Evolutionary conservation across 129 eudicot genomes (phyloP), one percentile per base, ranked within the genome.

Genomic region (Gnaphalium uliginosum): DNA sequence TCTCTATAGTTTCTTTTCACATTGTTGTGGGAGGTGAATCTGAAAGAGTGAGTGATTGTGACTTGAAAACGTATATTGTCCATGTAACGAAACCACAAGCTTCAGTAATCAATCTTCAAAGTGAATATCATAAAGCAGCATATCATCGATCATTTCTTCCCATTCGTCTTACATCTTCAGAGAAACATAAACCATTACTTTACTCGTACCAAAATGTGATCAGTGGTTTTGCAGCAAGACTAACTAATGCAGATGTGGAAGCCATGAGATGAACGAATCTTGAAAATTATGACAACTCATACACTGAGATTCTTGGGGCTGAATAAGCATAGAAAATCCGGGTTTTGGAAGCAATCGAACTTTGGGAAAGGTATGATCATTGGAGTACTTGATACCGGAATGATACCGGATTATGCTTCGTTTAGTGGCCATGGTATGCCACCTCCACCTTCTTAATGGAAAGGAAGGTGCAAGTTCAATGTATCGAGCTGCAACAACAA

Each of bases 401-500:
- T 77, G 2, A 11, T 58, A 14, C 83, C 83, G 0, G 57, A 23
- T 54, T 79, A 80, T 58, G 75, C 54, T 39, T 74, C 83, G 1
- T 80, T 80, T 41, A 74, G 26, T 10, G 79, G 68, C 63, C 13
- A 66, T 25, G 83, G 76, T 5, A 72, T 76, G 69, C 84, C 84
- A 5, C 79, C 84, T 26, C 87, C 87, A 9, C 84, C 84, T 7
- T 66, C 79, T 60, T 79, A 75, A 43, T 83, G 84, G 84, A 83
- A 79, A 69, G 87, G 87, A 24, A 68, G 18, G 27, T 83, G 87
- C 8, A 79, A 74, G 26, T 68, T 83, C 29, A 75, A 79, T 14
- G 57, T 58, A 5, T 75, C 61, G 1, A 37, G 41, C 2, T 84
- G 87, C 25, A 84, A 84, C 41, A 84, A 80, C 82, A 84, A 84